phyloP scores from a whole-genome alignment of 495 filamentous ascomycete genomes.

The Apiosordaria backusii region DNA sequence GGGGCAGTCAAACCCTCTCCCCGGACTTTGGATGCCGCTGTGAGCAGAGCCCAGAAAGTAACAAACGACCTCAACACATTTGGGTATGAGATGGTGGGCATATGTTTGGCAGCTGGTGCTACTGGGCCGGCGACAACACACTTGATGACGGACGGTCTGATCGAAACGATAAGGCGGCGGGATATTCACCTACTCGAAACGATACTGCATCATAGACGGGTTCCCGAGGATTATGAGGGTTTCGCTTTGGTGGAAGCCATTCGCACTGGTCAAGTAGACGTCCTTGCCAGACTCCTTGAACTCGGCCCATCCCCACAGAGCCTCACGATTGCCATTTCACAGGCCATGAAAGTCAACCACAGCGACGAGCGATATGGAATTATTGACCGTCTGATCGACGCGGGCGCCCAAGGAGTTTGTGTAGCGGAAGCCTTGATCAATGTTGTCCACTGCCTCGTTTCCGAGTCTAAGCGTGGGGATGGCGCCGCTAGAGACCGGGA shows the following conservation, averaged over 20 bases:
- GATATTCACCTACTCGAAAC: constrained; percentile 21
- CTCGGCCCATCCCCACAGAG: constrained; percentile 20
- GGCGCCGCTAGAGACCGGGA: constrained; percentile 22
- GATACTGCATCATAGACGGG: constrained; percentile 18
- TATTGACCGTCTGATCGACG: constrained; percentile 19
- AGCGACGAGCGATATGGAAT: constrained; percentile 18
- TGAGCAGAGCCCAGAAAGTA: constrained; percentile 16
- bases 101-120: constrained; percentile 27
- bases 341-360: constrained; percentile 23
- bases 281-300: constrained; percentile 25
- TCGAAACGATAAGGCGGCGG: constrained; percentile 21
- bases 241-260: constrained; percentile 29
- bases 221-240: constrained; percentile 21
- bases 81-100: constrained; percentile 23
- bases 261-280: constrained; percentile 21
- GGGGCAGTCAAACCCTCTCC: constrained; percentile 27
- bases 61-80: constrained; percentile 12
- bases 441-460: constrained; percentile 19
- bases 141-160: constrained; percentile 24
- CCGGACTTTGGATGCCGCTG: constrained; percentile 26
- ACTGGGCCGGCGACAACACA: constrained; percentile 25
- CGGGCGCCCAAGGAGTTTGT: constrained; percentile 26
- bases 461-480: constrained; percentile 3
- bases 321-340: constrained; percentile 24
- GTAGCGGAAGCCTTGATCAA: constrained; percentile 26